Conservation (phyloP, 371 early-diverging fungal genomes). For the Chytridium lagenaria region DNA sequence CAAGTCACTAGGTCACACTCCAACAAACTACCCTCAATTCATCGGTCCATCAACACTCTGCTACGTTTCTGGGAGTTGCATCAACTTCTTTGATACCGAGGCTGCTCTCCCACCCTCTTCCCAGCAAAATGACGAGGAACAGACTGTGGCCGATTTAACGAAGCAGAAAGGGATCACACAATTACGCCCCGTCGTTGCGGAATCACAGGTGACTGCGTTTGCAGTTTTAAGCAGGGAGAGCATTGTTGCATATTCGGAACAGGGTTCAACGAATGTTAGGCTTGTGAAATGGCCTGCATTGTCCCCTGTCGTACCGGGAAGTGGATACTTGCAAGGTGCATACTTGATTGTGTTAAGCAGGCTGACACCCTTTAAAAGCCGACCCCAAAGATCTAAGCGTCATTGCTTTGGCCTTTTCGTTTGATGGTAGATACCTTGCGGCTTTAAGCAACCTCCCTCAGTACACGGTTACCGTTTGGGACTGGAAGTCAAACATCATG, state of each 20-base stretch:
- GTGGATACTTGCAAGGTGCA: constrained; percentile 34
- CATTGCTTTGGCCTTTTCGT: constrained; percentile 46
- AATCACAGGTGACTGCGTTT: constrained; percentile 52
- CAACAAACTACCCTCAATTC: constrained; percentile 37
- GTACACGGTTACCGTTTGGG: constrained; percentile 52
- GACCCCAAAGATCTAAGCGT: constrained; percentile 39
- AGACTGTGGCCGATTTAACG: not conserved
- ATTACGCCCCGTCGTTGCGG: constrained; percentile 40
- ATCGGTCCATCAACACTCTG: constrained; percentile 37
- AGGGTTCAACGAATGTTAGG: constrained; percentile 38
- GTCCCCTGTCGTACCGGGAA: constrained; percentile 16
- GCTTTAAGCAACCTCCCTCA: constrained; percentile 50
- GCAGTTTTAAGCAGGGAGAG: constrained; percentile 43
- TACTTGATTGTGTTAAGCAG: not conserved
- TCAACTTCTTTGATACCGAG: constrained; percentile 48
- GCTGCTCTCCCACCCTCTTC: not conserved
- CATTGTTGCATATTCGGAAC: constrained; percentile 52
- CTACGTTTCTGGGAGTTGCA: constrained; percentile 54
- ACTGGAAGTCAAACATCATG: constrained; percentile 45
- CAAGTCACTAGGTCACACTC: constrained; percentile 53
- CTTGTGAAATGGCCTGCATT: constrained; percentile 52
- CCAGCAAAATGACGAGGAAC: not conserved
- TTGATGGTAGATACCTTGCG: constrained; percentile 55
- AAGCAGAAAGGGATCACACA: constrained; percentile 10
- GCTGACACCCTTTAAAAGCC: too few species aligned